A percentile compares a stretch with the other conserved stretches of the same genome.
Conservation (phyloP, 2,329 filamentous ascomycete genomes). For the Exophiala sp. region DNA sequence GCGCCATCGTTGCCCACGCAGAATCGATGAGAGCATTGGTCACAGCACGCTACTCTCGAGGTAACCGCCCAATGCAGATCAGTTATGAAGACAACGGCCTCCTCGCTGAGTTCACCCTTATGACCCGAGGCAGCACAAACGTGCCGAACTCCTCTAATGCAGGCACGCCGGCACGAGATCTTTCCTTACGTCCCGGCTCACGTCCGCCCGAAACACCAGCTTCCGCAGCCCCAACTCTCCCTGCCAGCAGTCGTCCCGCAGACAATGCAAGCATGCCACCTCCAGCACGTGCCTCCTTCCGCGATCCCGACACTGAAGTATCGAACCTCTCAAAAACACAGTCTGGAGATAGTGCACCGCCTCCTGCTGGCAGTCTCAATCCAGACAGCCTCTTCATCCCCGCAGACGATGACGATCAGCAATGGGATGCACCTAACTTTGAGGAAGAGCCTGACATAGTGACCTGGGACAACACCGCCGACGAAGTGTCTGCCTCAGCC, state of each 20-base stretch:
- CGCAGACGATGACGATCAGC: slow-evolving; percentile 50
- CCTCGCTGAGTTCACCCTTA: slow-evolving; percentile 59
- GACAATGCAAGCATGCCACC: slow-evolving; percentile 25
- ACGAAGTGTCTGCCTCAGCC: slow-evolving; percentile 49
- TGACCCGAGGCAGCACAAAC: slow-evolving; percentile 58
- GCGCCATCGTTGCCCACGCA: slow-evolving; percentile 60
- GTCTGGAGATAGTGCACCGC: slow-evolving; percentile 28
- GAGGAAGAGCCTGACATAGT: slow-evolving; percentile 48
- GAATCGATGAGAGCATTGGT: slow-evolving; percentile 55
- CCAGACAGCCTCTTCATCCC: slow-evolving; percentile 59
- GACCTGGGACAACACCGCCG: slow-evolving; percentile 55
- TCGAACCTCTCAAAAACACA: slow-evolving; percentile 25
- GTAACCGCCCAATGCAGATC: slow-evolving; percentile 59
- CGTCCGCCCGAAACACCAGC: slow-evolving; percentile 24
- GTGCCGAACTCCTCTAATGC: slow-evolving; percentile 40
- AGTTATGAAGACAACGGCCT: slow-evolving; percentile 56
- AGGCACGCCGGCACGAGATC: slow-evolving; percentile 33
- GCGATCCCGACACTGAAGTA: slow-evolving; percentile 6
- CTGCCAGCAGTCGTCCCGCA: slow-evolving; percentile 3
- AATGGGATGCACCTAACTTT: slow-evolving; percentile 58
- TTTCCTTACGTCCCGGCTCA: slow-evolving; percentile 40
- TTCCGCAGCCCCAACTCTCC: slow-evolving; percentile 11
- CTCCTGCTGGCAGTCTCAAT: slow-evolving; percentile 46
- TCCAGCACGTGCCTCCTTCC: slow-evolving; percentile 20
- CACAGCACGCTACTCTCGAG: slow-evolving; percentile 57